A percentile compares a stretch with the other conserved stretches of the same genome.
phyloP scores from a whole-genome alignment of 805 yeast genomes.

The Candida yuanshanica region DNA sequence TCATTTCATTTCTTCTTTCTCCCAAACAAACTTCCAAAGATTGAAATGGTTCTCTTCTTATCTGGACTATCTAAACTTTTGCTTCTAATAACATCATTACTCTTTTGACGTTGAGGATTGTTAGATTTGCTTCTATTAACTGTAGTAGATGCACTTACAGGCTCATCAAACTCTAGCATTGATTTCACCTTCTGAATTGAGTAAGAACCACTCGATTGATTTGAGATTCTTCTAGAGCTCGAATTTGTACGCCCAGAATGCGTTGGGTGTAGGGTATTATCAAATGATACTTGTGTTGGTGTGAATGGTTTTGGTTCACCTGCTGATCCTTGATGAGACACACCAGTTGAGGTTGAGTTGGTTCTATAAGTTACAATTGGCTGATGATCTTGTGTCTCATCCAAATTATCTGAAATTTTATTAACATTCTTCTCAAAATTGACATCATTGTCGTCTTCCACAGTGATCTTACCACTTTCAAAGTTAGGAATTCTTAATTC shows the following conservation, averaged over 20 bases:
- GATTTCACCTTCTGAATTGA: not conserved
- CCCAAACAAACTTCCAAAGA: not conserved
- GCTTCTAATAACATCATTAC: not conserved
- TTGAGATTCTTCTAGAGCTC: not conserved
- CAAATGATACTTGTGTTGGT: not conserved
- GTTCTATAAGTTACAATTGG: not conserved
- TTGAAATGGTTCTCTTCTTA: not conserved
- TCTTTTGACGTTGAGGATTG: not conserved
- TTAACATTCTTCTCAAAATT: not conserved
- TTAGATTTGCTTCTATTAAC: not conserved
- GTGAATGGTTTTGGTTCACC: not conserved
- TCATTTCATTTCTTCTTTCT: not conserved
- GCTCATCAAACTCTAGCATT: not conserved
- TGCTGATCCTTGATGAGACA: not conserved
- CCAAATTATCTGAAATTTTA: not conserved
- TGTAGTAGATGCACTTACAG: not conserved
- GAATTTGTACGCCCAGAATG: not conserved
- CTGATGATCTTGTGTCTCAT: not conserved
- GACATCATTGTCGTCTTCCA: not conserved
- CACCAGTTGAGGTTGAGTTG: not conserved
- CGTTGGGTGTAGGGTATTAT: not conserved
- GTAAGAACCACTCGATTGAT: not conserved
- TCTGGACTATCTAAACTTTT: not conserved
- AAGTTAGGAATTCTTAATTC: not conserved
- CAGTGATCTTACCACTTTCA: not conserved